Base-by-base conservation (phyloP, 805 yeast genomes). In the Metschnikowia proteae region DNA sequence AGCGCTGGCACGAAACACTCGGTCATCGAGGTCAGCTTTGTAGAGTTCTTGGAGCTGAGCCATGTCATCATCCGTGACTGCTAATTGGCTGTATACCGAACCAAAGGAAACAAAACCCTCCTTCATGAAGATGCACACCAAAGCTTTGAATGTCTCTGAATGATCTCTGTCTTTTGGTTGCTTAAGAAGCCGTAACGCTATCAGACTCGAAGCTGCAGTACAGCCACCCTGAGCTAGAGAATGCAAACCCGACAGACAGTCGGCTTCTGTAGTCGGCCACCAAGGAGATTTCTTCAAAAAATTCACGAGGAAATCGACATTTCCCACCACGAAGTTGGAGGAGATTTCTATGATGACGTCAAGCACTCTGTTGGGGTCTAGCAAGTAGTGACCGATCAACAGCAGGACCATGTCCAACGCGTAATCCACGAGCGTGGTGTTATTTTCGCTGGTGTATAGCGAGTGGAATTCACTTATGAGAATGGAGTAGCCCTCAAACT, bases 401-500 rank as follows among this genome's bases (percentile, higher is more conserved):
- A 74, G 73, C 41, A 80, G 77, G 11, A 86, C 68, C 5, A 76
- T 72, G n/a, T 74, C 64, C 7, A 75, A 60, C 7, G 79, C 74
- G 45, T 70, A 73, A 1, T 69, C 65, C 0, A 80, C 66, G 56
- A 79, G 75, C 36, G 58, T 67, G 3, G 58, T 52, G 6, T 76
- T 64, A 47, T 76, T 75, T 3, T 68, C 66, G 31, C 74, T 71
- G 26, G 60, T 57, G 46, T 78, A 67, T 1, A 81, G 72, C 2
- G 65, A 52, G 46, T 68, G 63, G 9, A 85, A 52, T 42, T 83
- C 80, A 2, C 74, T 74, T 0, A 82, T 62, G 30, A 87, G 67
- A 55, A 81, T 83, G 9, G 95, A 65, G 64, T 80, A 90, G 0
- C 97, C 97, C 60, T 85, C 89, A 25, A 82, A 70, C 52, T 86